Evolutionary conservation across 495 filamentous ascomycete species (phyloP).

Genomic region (Xylaria acuta): DNA sequence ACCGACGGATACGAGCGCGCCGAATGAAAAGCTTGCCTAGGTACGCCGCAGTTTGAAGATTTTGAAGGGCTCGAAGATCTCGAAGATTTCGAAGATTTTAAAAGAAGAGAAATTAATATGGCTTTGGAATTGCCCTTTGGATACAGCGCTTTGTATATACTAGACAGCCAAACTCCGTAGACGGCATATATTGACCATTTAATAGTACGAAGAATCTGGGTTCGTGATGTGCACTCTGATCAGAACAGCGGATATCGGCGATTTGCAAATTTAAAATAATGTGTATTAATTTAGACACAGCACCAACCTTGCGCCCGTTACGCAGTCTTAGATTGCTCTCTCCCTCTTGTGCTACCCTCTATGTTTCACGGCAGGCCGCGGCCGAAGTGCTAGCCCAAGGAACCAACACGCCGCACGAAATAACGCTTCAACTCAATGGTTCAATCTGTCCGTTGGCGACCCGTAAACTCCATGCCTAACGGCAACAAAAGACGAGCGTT

Average conservation of each 20-base stretch:
- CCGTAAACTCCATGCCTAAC: constrained; percentile 18
- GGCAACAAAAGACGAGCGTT: constrained; percentile 1
- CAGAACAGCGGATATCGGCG: neutral
- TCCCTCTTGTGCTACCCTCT: neutral
- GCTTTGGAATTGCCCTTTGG: neutral
- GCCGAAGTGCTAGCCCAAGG: neutral
- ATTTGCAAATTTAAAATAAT: neutral
- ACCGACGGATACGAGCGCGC: neutral
- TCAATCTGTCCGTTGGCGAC: constrained; percentile 4
- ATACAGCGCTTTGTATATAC: constrained; percentile 13
- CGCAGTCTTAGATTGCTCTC: constrained; percentile 9
- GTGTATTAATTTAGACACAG: constrained; percentile 3
- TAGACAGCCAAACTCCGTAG: neutral
- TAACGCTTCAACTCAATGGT: neutral
- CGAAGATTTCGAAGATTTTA: neutral
- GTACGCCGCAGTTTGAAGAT: neutral
- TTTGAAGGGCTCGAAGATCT: neutral
- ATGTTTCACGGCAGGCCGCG: neutral
- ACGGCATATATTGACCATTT: neutral
- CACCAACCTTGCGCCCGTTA: neutral
- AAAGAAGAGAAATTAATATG: neutral
- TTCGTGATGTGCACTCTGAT: neutral
- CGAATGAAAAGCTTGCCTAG: constrained; percentile 13
- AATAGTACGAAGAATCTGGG: neutral
- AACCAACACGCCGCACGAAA: neutral